Evolutionary conservation across 1,284 basidiomycete genomes (phyloP).

Genomic region (Amylostereum areolatum): DNA sequence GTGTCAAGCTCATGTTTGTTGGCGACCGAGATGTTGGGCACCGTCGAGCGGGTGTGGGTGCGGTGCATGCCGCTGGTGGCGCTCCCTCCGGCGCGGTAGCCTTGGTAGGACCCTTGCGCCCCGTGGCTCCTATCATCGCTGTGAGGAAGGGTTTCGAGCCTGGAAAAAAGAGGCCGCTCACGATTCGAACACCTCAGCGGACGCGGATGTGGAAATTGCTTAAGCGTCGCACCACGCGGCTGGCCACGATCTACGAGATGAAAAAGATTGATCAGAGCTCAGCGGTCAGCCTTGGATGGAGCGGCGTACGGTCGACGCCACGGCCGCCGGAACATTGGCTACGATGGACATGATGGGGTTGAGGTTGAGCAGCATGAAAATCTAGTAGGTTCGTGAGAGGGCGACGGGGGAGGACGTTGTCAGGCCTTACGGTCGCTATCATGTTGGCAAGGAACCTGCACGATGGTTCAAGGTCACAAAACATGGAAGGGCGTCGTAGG

Average conservation of each 20-base stretch:
- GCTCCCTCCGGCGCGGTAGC: too few species aligned
- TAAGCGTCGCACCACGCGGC: slow-evolving; percentile 61
- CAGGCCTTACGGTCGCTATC: slow-evolving; percentile 58
- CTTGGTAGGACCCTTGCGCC: too few species aligned
- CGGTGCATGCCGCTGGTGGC: too few species aligned
- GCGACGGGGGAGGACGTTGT: too few species aligned
- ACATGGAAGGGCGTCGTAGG: slow-evolving; percentile 1
- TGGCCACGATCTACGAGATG: slow-evolving; percentile 64
- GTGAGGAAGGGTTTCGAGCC: slow-evolving; percentile 24
- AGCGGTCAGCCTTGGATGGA: background rate
- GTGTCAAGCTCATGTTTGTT: slow-evolving; percentile 30
- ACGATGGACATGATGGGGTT: slow-evolving; percentile 74
- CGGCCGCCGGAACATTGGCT: slow-evolving; percentile 66
- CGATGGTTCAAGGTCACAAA: slow-evolving; percentile 5
- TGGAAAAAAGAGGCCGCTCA: slow-evolving; percentile 5
- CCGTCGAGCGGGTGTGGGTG: too few species aligned
- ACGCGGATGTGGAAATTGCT: slow-evolving; percentile 48
- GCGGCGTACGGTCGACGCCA: slow-evolving; percentile 52
- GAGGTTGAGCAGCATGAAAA: slow-evolving; percentile 66
- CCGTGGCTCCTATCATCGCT: too few species aligned
- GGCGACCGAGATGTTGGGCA: slow-evolving; percentile 24
- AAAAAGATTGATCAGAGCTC: background rate
- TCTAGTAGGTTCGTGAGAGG: too few species aligned
- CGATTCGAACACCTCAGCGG: slow-evolving; percentile 50
- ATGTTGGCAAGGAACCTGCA: slow-evolving; percentile 59